A percentile compares a stretch with the other conserved stretches of the same genome.
Conservation (phyloP, 352 stramenopile genomes). For the Pythium volutum region DNA sequence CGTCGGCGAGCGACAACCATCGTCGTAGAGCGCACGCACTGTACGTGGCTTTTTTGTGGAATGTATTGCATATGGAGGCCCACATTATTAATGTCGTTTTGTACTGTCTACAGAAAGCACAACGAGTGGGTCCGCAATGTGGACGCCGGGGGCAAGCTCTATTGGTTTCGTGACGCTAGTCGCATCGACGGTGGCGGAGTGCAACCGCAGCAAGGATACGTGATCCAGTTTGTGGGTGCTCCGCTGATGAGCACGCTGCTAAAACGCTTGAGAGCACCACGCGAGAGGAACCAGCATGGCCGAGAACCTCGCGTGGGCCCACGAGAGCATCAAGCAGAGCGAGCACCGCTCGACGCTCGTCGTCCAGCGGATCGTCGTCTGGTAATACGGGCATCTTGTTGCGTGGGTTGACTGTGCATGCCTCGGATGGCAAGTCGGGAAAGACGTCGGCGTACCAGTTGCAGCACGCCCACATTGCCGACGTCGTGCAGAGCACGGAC, state of each 20-base stretch:
- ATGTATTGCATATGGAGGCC: too few species aligned
- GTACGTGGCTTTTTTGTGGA: too few species aligned
- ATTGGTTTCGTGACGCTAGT: constrained; percentile 26
- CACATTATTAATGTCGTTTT: too few species aligned
- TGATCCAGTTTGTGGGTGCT: constrained; percentile 12
- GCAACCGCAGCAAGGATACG: constrained; percentile 4
- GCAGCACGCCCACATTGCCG: constrained; percentile 10
- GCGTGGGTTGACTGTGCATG: background rate
- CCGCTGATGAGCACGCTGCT: constrained; percentile 39
- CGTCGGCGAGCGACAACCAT: too few species aligned
- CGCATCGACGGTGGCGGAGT: background rate
- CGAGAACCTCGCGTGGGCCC: constrained; percentile 18
- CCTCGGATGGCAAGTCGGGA: background rate
- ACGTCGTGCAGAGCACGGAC: constrained; percentile 18
- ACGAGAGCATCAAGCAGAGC: constrained; percentile 21
- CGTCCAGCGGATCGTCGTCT: constrained; percentile 1
- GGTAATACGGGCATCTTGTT: background rate
- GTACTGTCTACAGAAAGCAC: constrained; percentile 8
- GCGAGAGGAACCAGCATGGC: too few species aligned
- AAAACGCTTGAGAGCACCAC: background rate
- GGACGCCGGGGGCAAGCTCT: constrained; percentile 29
- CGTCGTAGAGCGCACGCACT: too few species aligned
- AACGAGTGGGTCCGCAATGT: constrained; percentile 40
- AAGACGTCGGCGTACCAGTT: constrained; percentile 9
- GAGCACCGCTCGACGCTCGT: constrained; percentile 11